Evolutionary conservation across 2,329 filamentous ascomycete genomes (phyloP), one percentile per base, ranked within the genome.

Genomic region (Cryphonectria radicalis): DNA sequence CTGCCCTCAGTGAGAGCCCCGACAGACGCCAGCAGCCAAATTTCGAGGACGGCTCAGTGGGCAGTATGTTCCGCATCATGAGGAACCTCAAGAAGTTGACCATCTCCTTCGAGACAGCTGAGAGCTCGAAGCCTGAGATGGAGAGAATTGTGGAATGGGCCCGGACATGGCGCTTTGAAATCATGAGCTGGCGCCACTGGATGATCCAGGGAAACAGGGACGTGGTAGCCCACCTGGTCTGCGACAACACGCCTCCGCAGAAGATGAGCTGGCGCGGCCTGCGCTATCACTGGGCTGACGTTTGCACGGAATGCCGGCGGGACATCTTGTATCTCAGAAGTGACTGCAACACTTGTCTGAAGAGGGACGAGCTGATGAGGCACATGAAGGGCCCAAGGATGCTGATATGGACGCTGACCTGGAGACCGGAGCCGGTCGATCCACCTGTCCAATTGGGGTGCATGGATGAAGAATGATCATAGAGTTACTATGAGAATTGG

Each of bases 21-120:
- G 43, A 22, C n/a, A 3, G 4, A 11, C 5, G 14, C 14, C 11
- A 14, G 35, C 50, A 43, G 19, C 46, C 42, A 0, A 22, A 37
- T 13, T 53, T 60, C 11, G 40, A 60, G 13, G 3, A 14, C n/a
- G 1, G 3, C 1, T 37, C 40, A 22, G 53, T 62, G 68, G 66
- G 25, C 25, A 28, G 32, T n/a, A n/a, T 67, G 3, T 73, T 66
- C 25, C 46, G 40, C 32, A 35, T 43, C 57, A 67, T 73, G 62
- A 28, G 66, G 19, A 66, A 42, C 40, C 69, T 73, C n/a, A 60
- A 71, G 62, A 66, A 50, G 60, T 57, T 71, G 42, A 64, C 43
- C 5, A 73, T 73, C 32, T 55, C 66, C 42, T 70, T 73, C 35
- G 71, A 73, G 68, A 71, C 69, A 1, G 40, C 65, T 7, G 53